Conservation (phyloP, 2,329 filamentous ascomycete genomes). For the Penicillium digitatum region DNA sequence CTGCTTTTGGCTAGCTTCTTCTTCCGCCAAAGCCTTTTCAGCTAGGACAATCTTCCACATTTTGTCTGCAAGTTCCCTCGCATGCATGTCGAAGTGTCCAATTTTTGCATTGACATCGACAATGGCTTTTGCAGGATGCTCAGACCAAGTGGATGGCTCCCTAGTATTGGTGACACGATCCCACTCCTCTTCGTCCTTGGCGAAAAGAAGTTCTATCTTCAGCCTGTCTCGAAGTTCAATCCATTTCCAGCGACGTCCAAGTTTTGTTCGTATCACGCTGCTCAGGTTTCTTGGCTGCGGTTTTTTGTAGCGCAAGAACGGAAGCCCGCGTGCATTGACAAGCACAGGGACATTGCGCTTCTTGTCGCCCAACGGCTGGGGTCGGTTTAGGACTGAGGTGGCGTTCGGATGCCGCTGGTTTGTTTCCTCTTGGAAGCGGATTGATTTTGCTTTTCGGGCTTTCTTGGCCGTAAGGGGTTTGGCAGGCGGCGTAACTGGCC, state of each 20-base stretch:
- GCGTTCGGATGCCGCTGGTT: conserved; percentile 33
- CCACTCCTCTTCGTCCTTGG: conserved; percentile 43
- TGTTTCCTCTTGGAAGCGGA: conserved; percentile 28
- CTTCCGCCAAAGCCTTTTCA: conserved; percentile 36
- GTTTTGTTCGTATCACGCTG: conserved; percentile 35
- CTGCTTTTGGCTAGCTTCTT: conserved; percentile 11
- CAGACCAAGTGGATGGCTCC: conserved; percentile 25
- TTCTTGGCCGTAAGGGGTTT: conserved; percentile 23
- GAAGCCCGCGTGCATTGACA: conserved; percentile 42
- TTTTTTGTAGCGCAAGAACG: conserved; percentile 45
- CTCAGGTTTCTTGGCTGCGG: conserved; percentile 42
- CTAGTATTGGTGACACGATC: conserved; percentile 31
- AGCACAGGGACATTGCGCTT: conserved; percentile 40
- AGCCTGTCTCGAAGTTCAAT: conserved; percentile 34
- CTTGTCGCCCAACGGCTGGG: conserved; percentile 33
- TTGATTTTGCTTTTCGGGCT: conserved; percentile 24
- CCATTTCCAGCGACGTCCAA: conserved; percentile 33
- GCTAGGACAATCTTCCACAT: conserved; percentile 43
- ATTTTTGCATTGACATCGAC: conserved; percentile 25
- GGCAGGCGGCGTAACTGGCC: conserved; percentile 11
- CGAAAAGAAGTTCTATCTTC: conserved; percentile 30
- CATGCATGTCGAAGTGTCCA: conserved; percentile 25
- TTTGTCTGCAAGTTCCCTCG: conserved; percentile 28
- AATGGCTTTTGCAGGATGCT: conserved; percentile 18
- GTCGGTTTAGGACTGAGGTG: conserved; percentile 35